phyloP scores from a whole-genome alignment of 257 asterid genomes.

The Fraxinus cuspidata region DNA sequence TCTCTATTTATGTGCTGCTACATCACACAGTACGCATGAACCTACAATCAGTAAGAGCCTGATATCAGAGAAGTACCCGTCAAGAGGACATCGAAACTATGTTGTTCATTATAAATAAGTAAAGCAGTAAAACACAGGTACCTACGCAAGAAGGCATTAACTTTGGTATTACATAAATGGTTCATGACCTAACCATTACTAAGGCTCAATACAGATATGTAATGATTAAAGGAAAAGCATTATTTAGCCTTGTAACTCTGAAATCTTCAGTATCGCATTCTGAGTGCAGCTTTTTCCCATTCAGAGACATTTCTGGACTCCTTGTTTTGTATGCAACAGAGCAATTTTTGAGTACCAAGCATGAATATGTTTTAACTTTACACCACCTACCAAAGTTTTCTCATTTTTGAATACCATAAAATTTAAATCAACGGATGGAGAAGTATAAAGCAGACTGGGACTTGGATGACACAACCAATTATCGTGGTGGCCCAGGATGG shows the following conservation, averaged over 20 bases:
- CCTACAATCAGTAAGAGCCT: constrained; percentile 89
- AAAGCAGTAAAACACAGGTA: constrained; percentile 4
- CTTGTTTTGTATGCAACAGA: neutral
- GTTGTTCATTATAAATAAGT: neutral
- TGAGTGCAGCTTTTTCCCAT: neutral
- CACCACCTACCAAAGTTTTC: neutral
- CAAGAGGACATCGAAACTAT: constrained; percentile 1
- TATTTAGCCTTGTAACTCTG: constrained; percentile 1
- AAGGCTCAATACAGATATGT: neutral
- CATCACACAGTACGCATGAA: too few relatives aligned
- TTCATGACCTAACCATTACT: neutral
- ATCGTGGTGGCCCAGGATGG: too few relatives aligned
- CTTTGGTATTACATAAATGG: neutral
- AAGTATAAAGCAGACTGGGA: neutral
- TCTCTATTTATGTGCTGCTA: too few relatives aligned
- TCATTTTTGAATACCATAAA: neutral
- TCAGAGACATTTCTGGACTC: neutral
- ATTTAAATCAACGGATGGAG: neutral
- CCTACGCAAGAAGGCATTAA: neutral
- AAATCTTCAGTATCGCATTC: neutral
- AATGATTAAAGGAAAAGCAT: neutral
- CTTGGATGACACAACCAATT: too few relatives aligned
- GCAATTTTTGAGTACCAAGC: neutral
- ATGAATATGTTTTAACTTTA: neutral
- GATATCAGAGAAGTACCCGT: constrained; percentile 23